Evolutionary conservation across 106 monocot genomes (phyloP).

Genomic region (Acorus gramineus): DNA sequence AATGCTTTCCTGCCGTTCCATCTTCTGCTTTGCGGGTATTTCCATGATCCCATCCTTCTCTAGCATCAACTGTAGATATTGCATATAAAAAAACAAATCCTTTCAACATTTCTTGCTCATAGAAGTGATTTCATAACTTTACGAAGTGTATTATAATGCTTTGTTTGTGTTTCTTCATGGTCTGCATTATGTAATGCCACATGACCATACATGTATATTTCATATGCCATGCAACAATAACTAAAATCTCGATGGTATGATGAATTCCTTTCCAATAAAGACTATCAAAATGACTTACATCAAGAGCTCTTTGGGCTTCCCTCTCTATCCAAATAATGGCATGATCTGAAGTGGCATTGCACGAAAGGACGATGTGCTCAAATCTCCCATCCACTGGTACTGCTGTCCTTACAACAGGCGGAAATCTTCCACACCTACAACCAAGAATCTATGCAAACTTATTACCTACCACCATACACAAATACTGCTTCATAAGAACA

Average conservation of each 20-base stretch:
- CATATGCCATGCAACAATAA: no score
- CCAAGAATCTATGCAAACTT: neutral
- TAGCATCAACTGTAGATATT: constrained; percentile 52
- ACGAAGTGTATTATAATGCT: no score
- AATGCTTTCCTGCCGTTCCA: constrained; percentile 55
- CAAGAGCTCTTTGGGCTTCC: constrained; percentile 66
- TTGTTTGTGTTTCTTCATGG: no score
- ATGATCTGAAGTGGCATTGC: constrained; percentile 96
- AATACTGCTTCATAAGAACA: no score
- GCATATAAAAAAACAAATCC: neutral
- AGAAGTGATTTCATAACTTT: no score
- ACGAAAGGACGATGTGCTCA: constrained; percentile 86
- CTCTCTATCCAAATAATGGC: constrained; percentile 92
- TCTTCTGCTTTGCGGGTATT: constrained; percentile 61
- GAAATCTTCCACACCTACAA: constrained; percentile 64
- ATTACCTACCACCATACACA: no score
- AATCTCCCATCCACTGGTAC: constrained; percentile 96
- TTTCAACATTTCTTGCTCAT: no score
- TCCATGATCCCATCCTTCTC: constrained; percentile 48
- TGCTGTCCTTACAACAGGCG: constrained; percentile 85
- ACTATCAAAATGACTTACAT: constrained; percentile 37
- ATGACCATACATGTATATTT: no score
- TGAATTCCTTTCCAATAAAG: neutral
- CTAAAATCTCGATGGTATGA: no score
- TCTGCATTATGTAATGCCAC: no score